Percentiles rank a stretch among this genome's conserved stretches.
These are phyloP conservation scores for Pelargonium myrrhifolium DNA, from an alignment of 441 rosid genomes.

Conservation along the genomic window DNA sequence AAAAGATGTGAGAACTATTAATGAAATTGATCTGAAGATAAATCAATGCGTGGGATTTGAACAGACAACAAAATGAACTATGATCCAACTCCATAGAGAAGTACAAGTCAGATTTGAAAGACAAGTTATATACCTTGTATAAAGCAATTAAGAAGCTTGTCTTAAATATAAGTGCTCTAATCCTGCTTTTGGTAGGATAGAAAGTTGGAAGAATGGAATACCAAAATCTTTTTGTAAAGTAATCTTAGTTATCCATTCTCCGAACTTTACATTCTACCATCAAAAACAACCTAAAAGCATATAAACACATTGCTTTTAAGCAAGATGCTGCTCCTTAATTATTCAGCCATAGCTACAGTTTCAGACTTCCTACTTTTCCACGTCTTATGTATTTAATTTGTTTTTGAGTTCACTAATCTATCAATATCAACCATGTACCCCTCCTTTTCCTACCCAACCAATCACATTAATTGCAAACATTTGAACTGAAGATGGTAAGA, in stretches of 20 bases:
- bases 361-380: neutral
- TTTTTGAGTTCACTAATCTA: neutral
- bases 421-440: neutral
- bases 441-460: neutral
- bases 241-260: neutral
- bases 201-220: neutral
- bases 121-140: conserved; percentile 2
- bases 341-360: neutral
- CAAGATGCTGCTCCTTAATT: neutral
- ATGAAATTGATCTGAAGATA: neutral
- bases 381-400: neutral
- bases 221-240: neutral
- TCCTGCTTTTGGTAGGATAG: neutral
- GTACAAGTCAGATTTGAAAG: conserved; percentile 9
- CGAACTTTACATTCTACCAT: neutral
- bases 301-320: neutral
- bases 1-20: conserved; percentile 1
- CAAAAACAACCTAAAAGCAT: neutral
- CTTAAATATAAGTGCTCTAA: neutral
- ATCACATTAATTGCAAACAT: neutral
- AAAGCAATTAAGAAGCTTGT: neutral
- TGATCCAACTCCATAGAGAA: neutral
- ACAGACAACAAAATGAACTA: conserved; percentile 3
- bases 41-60: neutral
- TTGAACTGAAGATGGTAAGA: neutral